These are phyloP conservation scores for Boletellus emodensis DNA, from an alignment of 768 basidiomycete genomes.

Conservation along the genomic window DNA sequence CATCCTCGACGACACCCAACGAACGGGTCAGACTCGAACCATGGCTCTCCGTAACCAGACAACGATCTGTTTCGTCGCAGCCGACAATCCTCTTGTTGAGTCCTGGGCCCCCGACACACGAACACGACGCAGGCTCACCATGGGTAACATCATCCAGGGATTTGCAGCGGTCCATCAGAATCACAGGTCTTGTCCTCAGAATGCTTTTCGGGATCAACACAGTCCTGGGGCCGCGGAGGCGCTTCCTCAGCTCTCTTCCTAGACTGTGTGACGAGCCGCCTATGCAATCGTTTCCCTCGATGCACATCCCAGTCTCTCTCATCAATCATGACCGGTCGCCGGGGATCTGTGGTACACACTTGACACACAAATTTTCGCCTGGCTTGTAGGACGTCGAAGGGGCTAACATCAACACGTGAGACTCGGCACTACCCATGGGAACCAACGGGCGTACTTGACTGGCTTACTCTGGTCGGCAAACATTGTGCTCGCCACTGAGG, in stretches of 20 bases:
- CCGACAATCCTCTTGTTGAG: not conserved
- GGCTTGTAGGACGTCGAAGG: slow-evolving; percentile 49
- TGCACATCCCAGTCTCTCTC: slow-evolving; percentile 55
- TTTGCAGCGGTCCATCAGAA: slow-evolving; percentile 1
- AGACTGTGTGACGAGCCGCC: slow-evolving; percentile 38
- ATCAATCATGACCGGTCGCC: slow-evolving; percentile 64
- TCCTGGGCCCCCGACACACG: slow-evolving; percentile 1
- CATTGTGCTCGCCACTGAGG: slow-evolving; percentile 50
- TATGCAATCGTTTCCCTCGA: slow-evolving; percentile 51
- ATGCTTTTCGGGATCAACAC: not conserved
- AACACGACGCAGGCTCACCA: slow-evolving; percentile 7
- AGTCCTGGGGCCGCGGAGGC: not conserved
- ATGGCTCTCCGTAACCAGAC: slow-evolving; percentile 2
- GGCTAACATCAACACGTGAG: slow-evolving; percentile 40
- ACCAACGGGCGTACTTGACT: slow-evolving; percentile 38
- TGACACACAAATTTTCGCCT: slow-evolving; percentile 58
- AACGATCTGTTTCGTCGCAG: slow-evolving; percentile 5
- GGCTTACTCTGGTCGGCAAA: slow-evolving; percentile 43
- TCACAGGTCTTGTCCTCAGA: slow-evolving; percentile 1
- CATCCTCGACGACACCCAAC: not conserved
- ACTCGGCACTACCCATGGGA: not conserved
- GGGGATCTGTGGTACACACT: slow-evolving; percentile 54
- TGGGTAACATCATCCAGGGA: slow-evolving; percentile 6
- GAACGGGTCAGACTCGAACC: not conserved
- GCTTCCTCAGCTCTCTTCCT: slow-evolving; percentile 8